Evolutionary conservation across 768 basidiomycete species (phyloP), one percentile per base, ranked within the genome.

Genomic region (Neoboletus brunneissimus): DNA sequence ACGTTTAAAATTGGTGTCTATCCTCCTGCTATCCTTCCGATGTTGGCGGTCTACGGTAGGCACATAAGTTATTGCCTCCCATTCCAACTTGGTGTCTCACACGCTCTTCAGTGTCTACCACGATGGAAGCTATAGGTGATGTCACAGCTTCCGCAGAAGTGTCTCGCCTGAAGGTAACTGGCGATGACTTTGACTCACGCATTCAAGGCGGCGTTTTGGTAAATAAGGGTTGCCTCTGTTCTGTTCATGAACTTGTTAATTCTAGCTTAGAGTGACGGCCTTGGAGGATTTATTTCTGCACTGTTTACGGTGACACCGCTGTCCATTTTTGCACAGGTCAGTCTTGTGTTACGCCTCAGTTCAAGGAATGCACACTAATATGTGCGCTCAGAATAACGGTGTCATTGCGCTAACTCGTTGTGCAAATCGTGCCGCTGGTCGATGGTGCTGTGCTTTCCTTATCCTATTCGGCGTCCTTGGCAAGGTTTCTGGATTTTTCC

Each of bases 81-180:
- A 9, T 22, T 40, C 1, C 27, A 9, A 32, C 10, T 70, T 61
- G 56, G n/a, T 8, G 13, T 53, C 27, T 43, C 15, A 51, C 25
- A 22, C 7, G 13, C 48, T 43, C 8, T 16, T 12, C 50, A 88
- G 84, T 91, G 8, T 88, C 88, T 0, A 68, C 84, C 0, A 82
- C 86, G 0, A 88, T 93, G 86, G 91, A 93, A 71, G 86, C 89
- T 8, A 92, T 91, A 51, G 91, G 91, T 4, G 91, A 94, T 62
- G 83, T 89, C 61, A 89, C 90, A 1, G 89, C 91, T 0, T 87
- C 87, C 13, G 86, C 87, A 2, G 92, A 94, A 68, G 88, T 90
- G 13, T 92, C 89, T 3, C 82, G 83, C 11, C 76, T 89, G n/a
- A 72, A 77, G 10, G 88, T 94, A 29, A 79, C 83, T 23, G 92